phyloP scores from a whole-genome alignment of 768 basidiomycete genomes.

The Kwoniella sp. region DNA sequence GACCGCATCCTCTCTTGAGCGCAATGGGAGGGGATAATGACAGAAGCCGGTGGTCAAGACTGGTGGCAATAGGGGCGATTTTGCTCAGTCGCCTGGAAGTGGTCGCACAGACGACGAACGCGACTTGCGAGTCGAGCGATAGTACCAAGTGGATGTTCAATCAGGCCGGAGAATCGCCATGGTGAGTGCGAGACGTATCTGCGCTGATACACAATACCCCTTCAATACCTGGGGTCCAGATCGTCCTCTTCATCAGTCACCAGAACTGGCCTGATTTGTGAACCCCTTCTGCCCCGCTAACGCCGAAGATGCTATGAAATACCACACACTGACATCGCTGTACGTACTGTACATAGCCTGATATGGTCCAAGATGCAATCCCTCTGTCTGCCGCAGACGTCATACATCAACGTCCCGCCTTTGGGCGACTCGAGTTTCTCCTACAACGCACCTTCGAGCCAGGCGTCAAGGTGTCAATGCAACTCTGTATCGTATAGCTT shows the following conservation, averaged over 20 bases:
- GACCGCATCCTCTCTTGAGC: too few relatives aligned
- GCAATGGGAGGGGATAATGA: too few relatives aligned
- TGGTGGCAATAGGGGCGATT: too few relatives aligned
- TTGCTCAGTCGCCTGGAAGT: not conserved
- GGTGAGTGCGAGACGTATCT: constrained; percentile 26
- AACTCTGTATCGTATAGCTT: constrained; percentile 39
- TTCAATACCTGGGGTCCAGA: too few relatives aligned
- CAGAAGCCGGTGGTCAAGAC: too few relatives aligned
- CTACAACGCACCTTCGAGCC: constrained; percentile 30
- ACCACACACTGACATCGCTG: not conserved
- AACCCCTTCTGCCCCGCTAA: too few relatives aligned
- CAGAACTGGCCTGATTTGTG: too few relatives aligned
- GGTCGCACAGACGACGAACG: constrained; percentile 34
- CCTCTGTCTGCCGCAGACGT: constrained; percentile 31
- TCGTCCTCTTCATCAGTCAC: too few relatives aligned
- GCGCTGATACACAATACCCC: too few relatives aligned
- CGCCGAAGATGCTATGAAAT: not conserved
- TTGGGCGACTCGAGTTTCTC: constrained; percentile 31
- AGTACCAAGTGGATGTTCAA: constrained; percentile 44
- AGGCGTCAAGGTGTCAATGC: constrained; percentile 37
- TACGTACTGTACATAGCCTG: constrained; percentile 22
- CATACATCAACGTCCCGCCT: constrained; percentile 45
- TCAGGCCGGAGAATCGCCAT: constrained; percentile 39
- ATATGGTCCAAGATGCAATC: constrained; percentile 48
- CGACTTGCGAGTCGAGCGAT: constrained; percentile 25